These are phyloP conservation scores for Buddleja alternifolia DNA, from an alignment of 257 asterid genomes.

Conservation along the genomic window DNA sequence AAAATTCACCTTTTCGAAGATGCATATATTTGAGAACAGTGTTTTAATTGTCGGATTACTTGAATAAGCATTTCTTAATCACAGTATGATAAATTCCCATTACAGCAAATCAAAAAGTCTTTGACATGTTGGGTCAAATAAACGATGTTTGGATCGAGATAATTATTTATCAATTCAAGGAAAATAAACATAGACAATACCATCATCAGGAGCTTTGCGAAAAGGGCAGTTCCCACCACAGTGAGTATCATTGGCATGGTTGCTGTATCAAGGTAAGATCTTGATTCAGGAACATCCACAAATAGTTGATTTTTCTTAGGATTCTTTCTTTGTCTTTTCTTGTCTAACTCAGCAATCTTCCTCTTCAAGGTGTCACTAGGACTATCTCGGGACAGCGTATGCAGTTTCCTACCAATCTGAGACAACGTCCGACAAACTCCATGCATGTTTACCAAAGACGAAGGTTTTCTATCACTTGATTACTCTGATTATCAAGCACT, in stretches of 20 bases:
- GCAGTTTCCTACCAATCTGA: constrained; percentile 50
- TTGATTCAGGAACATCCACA: constrained; percentile 80
- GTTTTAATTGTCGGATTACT: background rate
- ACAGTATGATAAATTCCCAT: background rate
- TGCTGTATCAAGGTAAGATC: constrained; percentile 71
- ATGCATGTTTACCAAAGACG: constrained; percentile 35
- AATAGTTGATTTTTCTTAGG: constrained; percentile 53
- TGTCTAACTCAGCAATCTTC: constrained; percentile 53
- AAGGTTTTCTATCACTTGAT: constrained; percentile 19
- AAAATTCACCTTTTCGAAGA: background rate
- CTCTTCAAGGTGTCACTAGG: constrained; percentile 76
- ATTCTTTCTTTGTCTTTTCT: constrained; percentile 49
- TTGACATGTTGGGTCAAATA: background rate
- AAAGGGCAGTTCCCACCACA: constrained; percentile 73
- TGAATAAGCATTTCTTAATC: background rate
- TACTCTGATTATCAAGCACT: constrained; percentile 2
- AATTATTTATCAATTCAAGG: background rate
- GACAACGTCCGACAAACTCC: constrained; percentile 42
- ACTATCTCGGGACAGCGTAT: constrained; percentile 48
- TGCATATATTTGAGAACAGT: background rate
- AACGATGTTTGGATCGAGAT: background rate
- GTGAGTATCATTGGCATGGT: constrained; percentile 82
- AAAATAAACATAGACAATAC: constrained; percentile 35
- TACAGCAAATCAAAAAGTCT: background rate
- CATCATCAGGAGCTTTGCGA: constrained; percentile 87